Evolutionary conservation across 805 yeast genomes (phyloP), one percentile per base, ranked within the genome.

Genomic region (Suhomyces sp.): DNA sequence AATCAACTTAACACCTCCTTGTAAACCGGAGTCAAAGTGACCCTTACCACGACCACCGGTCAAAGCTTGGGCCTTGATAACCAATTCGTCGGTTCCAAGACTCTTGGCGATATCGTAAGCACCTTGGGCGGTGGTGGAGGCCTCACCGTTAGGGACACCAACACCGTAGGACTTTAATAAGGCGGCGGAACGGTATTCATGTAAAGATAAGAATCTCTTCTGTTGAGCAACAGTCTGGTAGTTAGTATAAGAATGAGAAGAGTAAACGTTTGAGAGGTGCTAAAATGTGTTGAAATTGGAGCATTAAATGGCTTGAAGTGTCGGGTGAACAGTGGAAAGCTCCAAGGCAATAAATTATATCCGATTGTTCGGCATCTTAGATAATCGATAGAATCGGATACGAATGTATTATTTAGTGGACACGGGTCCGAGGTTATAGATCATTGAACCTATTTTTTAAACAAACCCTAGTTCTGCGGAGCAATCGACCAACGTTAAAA

Each of bases 21-120:
- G 81, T 61, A 87, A 79, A 35, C 98, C 98, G 54, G 81, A 81
- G 70, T 90, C 96, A 50, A 93, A 90, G 67, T 87, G 90, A 46
- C 99, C 99, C 68, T 93, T 93, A 70, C 99, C 99, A 70, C 99
- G 83, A 60, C 99, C 99, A 70, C 99, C 99, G 40, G 99, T 90
- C 57, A 93, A 77, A 31, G 96, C 97, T 72, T 93, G 99, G 43
- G 98, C 98, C 74, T 93, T 93, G 65, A 93, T 76, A 46, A 93
- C 99, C 66, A 93, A 72, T 54, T 85, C 95, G 56, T 81, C 80
- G 48, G 85, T 75, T 51, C 76, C 75, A 57, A 93, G 75, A 39
- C 72, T 67, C 68, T 81, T 76, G 50, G 98, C 98, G 35, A 82
- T 80, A 40, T 81, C 74, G 62, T 63, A 85, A 27, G 98, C 98